Evolutionary conservation across 768 basidiomycete species (phyloP).

Genomic region (Cantharellus anzutake): DNA sequence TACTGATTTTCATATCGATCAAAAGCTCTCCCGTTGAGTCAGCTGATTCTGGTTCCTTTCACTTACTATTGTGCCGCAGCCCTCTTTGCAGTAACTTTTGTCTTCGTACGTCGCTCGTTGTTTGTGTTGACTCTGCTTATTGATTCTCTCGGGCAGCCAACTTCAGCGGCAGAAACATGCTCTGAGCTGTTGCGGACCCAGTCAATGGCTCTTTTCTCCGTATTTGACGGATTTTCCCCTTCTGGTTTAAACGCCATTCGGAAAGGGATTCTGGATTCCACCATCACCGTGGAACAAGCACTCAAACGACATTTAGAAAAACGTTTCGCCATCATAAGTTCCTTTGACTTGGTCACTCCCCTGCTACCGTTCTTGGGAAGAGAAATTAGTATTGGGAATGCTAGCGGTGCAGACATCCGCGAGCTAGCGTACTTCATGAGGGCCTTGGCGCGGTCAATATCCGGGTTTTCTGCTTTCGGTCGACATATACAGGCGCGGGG

Average conservation of each 20-base stretch:
- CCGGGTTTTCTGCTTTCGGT: too few relatives aligned
- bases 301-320: too few relatives aligned
- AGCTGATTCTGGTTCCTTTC: conserved; percentile 3
- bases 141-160: background rate
- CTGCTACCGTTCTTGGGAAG: background rate
- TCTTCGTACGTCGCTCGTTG: background rate
- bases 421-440: background rate
- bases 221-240: background rate
- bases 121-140: background rate
- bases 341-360: background rate
- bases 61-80: conserved; percentile 1
- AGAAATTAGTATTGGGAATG: conserved; percentile 3
- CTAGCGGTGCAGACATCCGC: conserved; percentile 2
- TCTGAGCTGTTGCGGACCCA: background rate
- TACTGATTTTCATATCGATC: background rate
- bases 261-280: too few relatives aligned
- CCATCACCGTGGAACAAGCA: too few relatives aligned
- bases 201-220: background rate
- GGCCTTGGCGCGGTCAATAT: background rate
- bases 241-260: too few relatives aligned
- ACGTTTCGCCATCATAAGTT: background rate
- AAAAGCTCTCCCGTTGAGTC: background rate
- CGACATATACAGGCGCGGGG: too few relatives aligned
- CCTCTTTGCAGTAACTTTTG: background rate
- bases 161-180: background rate